A percentile compares a stretch with the other conserved stretches of the same genome.
Conservation (phyloP, 805 yeast genomes). For the Blastobotrys terrestris region DNA sequence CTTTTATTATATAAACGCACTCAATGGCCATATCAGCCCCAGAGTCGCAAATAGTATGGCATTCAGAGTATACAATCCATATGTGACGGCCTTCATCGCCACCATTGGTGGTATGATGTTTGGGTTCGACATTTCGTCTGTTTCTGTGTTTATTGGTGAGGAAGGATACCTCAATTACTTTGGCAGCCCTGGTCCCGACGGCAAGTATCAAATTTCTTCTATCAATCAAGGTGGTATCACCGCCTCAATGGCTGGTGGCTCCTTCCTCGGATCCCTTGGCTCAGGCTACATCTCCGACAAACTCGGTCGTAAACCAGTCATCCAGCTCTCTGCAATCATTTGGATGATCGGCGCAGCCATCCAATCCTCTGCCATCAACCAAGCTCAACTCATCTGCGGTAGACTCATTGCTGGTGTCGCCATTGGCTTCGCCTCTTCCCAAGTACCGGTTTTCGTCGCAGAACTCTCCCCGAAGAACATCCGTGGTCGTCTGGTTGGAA, state of each 20-base stretch:
- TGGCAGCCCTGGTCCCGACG: slow-evolving; percentile 44
- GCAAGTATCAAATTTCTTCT: too few relatives aligned
- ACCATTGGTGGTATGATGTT: slow-evolving; percentile 65
- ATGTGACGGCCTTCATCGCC: slow-evolving; percentile 48
- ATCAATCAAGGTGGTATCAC: slow-evolving; percentile 65
- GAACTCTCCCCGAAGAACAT: slow-evolving; percentile 56
- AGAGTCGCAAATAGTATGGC: slow-evolving; percentile 10
- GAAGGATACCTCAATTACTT: slow-evolving; percentile 46
- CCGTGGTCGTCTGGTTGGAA: slow-evolving; percentile 56
- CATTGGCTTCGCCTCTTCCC: slow-evolving; percentile 59
- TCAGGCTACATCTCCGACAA: slow-evolving; percentile 47
- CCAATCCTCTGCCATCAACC: slow-evolving; percentile 41
- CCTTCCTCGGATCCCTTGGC: slow-evolving; percentile 58
- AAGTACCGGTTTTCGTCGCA: slow-evolving; percentile 57
- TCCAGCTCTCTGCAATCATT: slow-evolving; percentile 46
- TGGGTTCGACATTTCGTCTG: slow-evolving; percentile 75
- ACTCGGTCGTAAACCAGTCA: slow-evolving; percentile 50
- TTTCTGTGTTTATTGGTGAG: slow-evolving; percentile 57
- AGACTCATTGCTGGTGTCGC: slow-evolving; percentile 58
- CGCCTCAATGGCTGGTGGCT: slow-evolving; percentile 72
- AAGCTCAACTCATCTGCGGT: slow-evolving; percentile 44
- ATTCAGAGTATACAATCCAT: slow-evolving; percentile 47
- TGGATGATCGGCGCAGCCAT: slow-evolving; percentile 60
- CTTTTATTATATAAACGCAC: not conserved
- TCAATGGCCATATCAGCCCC: too few relatives aligned